A percentile compares a stretch with the other conserved stretches of the same genome.
phyloP scores from a whole-genome alignment of 345 rosid genomes.

The Mangifera indica region DNA sequence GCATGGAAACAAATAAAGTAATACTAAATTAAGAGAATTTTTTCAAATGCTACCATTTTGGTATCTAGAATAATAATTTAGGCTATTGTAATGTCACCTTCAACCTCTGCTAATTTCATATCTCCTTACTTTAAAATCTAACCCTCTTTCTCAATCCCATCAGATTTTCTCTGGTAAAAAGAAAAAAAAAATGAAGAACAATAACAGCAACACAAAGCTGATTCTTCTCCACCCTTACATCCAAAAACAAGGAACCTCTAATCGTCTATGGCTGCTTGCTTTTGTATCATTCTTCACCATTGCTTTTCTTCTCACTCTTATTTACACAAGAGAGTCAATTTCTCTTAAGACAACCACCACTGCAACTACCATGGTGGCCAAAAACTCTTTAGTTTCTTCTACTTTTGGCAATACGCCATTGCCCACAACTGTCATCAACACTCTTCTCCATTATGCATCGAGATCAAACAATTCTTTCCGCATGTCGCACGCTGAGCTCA shows the following conservation, averaged over 20 bases:
- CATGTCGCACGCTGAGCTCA: conserved; percentile 71
- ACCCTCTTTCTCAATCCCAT: conserved; percentile 30
- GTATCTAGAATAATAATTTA: conserved; percentile 14
- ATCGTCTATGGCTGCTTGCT: conserved; percentile 84
- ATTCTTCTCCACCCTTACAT: conserved; percentile 91
- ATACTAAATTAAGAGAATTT: not conserved
- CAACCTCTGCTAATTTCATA: conserved; percentile 21
- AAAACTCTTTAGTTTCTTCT: conserved; percentile 23
- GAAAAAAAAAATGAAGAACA: conserved; percentile 71
- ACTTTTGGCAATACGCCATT: conserved; percentile 37
- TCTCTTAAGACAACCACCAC: conserved; percentile 28
- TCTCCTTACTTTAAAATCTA: conserved; percentile 34
- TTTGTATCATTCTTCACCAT: conserved; percentile 76
- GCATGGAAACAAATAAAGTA: conserved; percentile 21
- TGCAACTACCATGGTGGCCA: conserved; percentile 22
- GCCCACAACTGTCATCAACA: conserved; percentile 60
- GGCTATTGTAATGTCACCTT: conserved; percentile 37
- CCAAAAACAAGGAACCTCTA: conserved; percentile 85
- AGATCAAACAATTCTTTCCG: conserved; percentile 77
- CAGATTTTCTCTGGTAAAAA: conserved; percentile 1
- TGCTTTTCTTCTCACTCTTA: conserved; percentile 72
- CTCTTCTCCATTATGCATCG: conserved; percentile 83
- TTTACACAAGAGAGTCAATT: conserved; percentile 68
- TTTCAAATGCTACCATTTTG: conserved; percentile 9
- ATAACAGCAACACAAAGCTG: conserved; percentile 75